These are phyloP conservation scores for Hyphopichia fennica DNA, from an alignment of 1,139 yeast genomes.

Conservation along the genomic window DNA sequence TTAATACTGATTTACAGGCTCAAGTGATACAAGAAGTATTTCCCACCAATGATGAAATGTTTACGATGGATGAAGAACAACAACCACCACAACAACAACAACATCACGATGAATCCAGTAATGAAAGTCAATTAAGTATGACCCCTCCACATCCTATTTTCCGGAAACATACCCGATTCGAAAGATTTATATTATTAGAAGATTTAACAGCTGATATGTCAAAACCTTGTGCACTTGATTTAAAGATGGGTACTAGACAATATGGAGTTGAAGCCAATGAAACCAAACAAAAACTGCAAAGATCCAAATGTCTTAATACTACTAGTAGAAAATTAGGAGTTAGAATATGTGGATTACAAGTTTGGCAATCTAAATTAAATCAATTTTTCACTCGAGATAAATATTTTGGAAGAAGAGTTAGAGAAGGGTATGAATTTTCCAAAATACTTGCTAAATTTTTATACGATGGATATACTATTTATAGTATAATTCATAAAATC, in stretches of 20 bases:
- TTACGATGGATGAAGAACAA: conserved; percentile 35
- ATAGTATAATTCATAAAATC: conserved; percentile 66
- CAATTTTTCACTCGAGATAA: conserved; percentile 75
- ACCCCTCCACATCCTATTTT: conserved; percentile 4
- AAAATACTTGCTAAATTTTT: conserved; percentile 72
- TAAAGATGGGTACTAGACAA: conserved; percentile 98
- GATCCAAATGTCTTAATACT: conserved; percentile 76
- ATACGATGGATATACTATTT: conserved; percentile 65
- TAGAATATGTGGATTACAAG: conserved; percentile 93
- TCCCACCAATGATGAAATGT: conserved; percentile 29
- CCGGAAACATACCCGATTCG: conserved; percentile 57
- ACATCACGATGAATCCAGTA: too few species aligned
- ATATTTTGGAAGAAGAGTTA: conserved; percentile 83
- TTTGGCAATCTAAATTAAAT: conserved; percentile 35
- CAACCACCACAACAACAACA: conserved; percentile 1
- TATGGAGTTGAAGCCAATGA: conserved; percentile 89
- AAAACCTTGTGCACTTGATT: conserved; percentile 87
- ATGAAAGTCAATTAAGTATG: conserved; percentile 2
- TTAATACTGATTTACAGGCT: conserved; percentile 41
- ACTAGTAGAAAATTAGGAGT: conserved; percentile 86
- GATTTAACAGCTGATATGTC: conserved; percentile 83
- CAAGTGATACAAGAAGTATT: conserved; percentile 43
- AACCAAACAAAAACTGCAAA: conserved; percentile 75
- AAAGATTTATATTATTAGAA: conserved; percentile 83
- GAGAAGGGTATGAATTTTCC: conserved; percentile 75